These are phyloP conservation scores for Botrytis hyacinthi DNA, from an alignment of 2,329 filamentous ascomycete species.

Conservation along the genomic window DNA sequence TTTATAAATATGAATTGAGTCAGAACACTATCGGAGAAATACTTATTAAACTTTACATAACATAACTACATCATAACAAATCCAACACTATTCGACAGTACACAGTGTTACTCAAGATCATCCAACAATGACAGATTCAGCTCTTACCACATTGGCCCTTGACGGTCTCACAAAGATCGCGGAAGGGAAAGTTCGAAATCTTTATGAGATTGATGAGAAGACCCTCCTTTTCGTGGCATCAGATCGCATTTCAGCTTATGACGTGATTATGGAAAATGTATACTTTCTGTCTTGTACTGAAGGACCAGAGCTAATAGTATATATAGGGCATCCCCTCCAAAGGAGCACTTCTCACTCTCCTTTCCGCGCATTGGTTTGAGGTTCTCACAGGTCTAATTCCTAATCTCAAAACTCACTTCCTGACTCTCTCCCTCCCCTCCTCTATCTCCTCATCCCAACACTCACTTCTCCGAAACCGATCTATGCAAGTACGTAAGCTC, in stretches of 20 bases:
- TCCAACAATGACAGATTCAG: slow-evolving; percentile 10
- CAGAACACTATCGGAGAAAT: neutral
- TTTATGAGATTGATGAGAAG: slow-evolving; percentile 68
- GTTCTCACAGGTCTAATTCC: slow-evolving; percentile 57
- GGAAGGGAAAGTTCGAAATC: slow-evolving; percentile 71
- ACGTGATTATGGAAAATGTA: slow-evolving; percentile 83
- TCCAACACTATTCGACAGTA: neutral
- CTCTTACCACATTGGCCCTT: slow-evolving; percentile 11
- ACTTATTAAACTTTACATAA: neutral
- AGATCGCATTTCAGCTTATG: slow-evolving; percentile 92
- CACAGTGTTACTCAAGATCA: neutral
- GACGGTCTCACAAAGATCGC: slow-evolving; percentile 17
- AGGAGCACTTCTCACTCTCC: slow-evolving; percentile 63
- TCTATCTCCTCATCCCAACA: slow-evolving; percentile 45
- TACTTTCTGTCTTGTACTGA: slow-evolving; percentile 43
- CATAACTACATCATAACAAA: neutral
- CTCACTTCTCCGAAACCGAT: slow-evolving; percentile 50
- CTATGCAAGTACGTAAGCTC: slow-evolving; percentile 64
- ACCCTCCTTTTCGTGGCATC: slow-evolving; percentile 80
- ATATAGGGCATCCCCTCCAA: slow-evolving; percentile 65
- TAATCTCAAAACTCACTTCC: slow-evolving; percentile 60
- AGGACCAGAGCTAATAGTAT: slow-evolving; percentile 31
- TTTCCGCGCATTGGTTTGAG: slow-evolving; percentile 68
- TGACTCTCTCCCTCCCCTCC: slow-evolving; percentile 56
- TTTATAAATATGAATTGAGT: neutral